These are phyloP conservation scores for Benincasa hispida DNA, from an alignment of 306 rosid genomes.

Conservation along the genomic window DNA sequence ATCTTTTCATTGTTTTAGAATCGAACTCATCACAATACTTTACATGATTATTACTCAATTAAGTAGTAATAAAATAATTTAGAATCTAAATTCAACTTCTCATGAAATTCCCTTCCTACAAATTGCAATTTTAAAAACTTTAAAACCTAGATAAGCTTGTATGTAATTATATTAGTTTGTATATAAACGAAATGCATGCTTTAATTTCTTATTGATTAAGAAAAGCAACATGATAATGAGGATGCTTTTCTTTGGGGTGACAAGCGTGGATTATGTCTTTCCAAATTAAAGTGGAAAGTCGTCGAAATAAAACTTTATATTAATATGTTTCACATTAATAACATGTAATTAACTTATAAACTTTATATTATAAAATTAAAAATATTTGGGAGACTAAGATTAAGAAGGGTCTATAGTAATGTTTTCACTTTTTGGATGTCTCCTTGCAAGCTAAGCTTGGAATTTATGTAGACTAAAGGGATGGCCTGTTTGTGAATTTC, in stretches of 20 bases:
- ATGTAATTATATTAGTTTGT: neutral
- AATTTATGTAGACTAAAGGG: neutral
- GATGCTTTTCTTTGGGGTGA: neutral
- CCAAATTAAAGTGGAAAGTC: neutral
- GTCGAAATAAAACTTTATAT: neutral
- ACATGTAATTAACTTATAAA: neutral
- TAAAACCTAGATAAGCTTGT: neutral
- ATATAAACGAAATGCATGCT: neutral
- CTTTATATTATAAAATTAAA: neutral
- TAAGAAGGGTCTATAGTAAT: neutral
- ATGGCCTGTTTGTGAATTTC: neutral
- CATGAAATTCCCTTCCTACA: too few relatives aligned
- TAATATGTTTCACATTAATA: neutral
- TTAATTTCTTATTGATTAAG: neutral
- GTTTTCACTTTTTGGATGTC: constrained; percentile 2
- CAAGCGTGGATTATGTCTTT: constrained; percentile 1
- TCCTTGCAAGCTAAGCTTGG: constrained; percentile 5
- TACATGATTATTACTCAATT: too few relatives aligned
- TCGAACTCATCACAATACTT: too few relatives aligned
- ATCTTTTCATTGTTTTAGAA: too few relatives aligned
- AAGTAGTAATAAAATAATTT: too few relatives aligned
- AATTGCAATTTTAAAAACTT: too few relatives aligned
- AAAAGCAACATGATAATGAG: neutral
- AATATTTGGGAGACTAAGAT: neutral
- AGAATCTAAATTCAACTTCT: too few relatives aligned